Conservation (phyloP, 2,329 filamentous ascomycete genomes). For the Alternaria infectoria region DNA sequence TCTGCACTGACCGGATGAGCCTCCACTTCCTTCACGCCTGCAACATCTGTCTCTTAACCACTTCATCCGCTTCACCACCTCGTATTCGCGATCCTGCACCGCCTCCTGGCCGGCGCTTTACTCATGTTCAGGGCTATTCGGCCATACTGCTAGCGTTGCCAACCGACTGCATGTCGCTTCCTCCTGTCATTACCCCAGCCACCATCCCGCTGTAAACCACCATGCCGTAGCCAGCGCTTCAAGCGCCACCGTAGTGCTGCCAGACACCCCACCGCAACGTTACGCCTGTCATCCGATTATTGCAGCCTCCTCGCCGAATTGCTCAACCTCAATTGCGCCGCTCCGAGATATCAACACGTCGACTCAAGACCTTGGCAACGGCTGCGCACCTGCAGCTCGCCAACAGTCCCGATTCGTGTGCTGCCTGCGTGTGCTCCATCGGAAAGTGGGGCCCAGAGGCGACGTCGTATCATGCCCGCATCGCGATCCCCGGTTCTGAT, state of each 20-base stretch:
- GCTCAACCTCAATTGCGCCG: conserved; percentile 1
- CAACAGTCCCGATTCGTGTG: neutral
- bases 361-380: neutral
- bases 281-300: neutral
- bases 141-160: neutral
- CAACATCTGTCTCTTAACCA: neutral
- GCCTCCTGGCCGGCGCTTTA: neutral
- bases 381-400: conserved; percentile 1
- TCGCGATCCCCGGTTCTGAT: conserved; percentile 3
- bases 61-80: neutral
- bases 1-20: neutral
- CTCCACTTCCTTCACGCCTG: neutral
- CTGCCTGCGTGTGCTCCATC: neutral
- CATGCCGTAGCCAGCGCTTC: neutral
- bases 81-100: neutral
- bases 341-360: neutral
- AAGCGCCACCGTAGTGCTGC: conserved; percentile 1
- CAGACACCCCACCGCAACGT: neutral
- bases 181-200: neutral
- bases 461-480: neutral
- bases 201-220: neutral
- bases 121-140: neutral
- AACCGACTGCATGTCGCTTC: neutral
- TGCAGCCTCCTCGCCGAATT: conserved; percentile 2
- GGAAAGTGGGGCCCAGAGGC: neutral